Base-by-base conservation (phyloP, 2,329 filamentous ascomycete species). In the Pseudogymnoascus sp. region DNA sequence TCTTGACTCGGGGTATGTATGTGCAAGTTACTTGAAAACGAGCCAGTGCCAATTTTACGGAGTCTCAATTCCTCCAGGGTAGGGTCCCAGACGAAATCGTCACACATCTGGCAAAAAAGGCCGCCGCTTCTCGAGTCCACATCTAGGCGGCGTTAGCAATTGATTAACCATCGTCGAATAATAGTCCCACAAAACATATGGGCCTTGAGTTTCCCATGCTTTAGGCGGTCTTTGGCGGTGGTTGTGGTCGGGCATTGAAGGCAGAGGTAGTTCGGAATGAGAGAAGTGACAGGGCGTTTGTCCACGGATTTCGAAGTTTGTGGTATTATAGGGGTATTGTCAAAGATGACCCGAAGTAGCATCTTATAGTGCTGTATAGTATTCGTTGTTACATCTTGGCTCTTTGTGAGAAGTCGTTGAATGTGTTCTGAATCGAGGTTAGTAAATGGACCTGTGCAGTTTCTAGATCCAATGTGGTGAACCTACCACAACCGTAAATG, bases 11-110 rank as follows among this genome's bases (percentile, higher is more conserved):
- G 45, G 16, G 45, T n/a, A 11, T 23, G 28, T 45, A 31, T 5
- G 19, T 25, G 60, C 21, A 41, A 74, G 81, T 69, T 76, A 89
- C 86, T 85, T 68, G 83, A 83, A 69, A 87, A 87, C 19, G 83
- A 84, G 43, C 86, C 85, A 2, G 84, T 87, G 8, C 85, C 86
- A 69, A 87, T 84, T 75, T 90, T 90, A 64, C 86, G 82, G 45
- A 90, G 77, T 66, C 90, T 83, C 64, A 92, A 82, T 62, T 90
- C 87, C 72, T 95, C 90, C 4, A 95, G 79, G 5, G 88, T 90
- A 5, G 90, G 89, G 69, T 95, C 90, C 81, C 90, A 93, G 34
- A 95, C 87, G 68, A 91, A 86, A 73, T 95, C 90, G 72, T 90
- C 85, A 73, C 90, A 95, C 73, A 91, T 87, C 68, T 92, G 88